Conservation (phyloP, 2,329 filamentous ascomycete species). For the Monosporascus sp. region DNA sequence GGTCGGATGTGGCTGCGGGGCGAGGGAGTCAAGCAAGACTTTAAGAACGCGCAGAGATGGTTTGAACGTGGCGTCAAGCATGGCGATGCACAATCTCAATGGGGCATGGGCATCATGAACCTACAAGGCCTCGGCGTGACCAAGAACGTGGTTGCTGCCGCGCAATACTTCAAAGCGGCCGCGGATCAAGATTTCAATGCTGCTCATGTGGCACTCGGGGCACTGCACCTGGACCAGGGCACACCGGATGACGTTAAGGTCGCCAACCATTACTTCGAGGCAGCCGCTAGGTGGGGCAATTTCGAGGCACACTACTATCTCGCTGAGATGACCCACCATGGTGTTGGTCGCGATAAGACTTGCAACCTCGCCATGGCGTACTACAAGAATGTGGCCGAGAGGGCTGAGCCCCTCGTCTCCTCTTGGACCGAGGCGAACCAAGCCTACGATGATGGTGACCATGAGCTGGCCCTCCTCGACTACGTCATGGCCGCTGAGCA, state of each 20-base stretch:
- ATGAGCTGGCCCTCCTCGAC: constrained; percentile 71
- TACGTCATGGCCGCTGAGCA: constrained; percentile 89
- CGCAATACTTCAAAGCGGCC: constrained; percentile 69
- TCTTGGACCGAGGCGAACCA: constrained; percentile 78
- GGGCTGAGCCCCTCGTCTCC: constrained; percentile 66
- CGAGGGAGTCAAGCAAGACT: constrained; percentile 77
- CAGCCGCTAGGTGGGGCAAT: constrained; percentile 74
- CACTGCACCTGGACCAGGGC: constrained; percentile 82
- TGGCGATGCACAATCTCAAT: constrained; percentile 78
- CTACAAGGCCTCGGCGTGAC: constrained; percentile 66
- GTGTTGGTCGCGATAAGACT: constrained; percentile 71
- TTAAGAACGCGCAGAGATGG: constrained; percentile 71
- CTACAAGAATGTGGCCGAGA: constrained; percentile 75
- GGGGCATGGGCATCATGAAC: constrained; percentile 78
- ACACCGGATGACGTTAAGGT: constrained; percentile 61
- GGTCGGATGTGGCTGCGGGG: constrained; percentile 87
- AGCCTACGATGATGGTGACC: constrained; percentile 73
- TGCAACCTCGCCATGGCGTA: constrained; percentile 74
- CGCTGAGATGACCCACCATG: constrained; percentile 77
- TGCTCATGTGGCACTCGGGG: constrained; percentile 76
- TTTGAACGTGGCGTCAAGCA: constrained; percentile 72
- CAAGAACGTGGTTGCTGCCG: constrained; percentile 65
- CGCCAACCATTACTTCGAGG: constrained; percentile 81
- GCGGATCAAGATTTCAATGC: constrained; percentile 77
- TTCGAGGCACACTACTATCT: constrained; percentile 91